Conservation (phyloP, 2,329 filamentous ascomycete genomes). For the Xylariaceae sp. region DNA sequence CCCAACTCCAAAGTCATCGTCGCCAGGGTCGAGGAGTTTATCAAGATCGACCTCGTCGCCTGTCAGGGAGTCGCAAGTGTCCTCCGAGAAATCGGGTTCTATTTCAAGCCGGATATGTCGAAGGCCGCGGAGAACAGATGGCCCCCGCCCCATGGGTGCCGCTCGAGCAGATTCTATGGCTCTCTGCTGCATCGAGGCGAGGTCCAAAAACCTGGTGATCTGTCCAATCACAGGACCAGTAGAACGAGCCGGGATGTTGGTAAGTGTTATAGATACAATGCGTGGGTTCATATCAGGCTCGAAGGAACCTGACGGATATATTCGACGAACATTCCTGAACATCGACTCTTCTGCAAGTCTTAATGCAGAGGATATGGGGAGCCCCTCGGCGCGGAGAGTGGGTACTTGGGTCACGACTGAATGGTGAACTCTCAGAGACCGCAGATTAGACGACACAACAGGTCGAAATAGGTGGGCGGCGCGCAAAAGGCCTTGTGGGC, state of each 20-base stretch:
- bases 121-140: slow-evolving; percentile 42
- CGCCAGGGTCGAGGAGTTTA: slow-evolving; percentile 30
- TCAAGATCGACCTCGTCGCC: slow-evolving; percentile 33
- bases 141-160: slow-evolving; percentile 25
- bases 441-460: slow-evolving; percentile 45
- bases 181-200: slow-evolving; percentile 41
- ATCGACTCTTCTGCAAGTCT: slow-evolving; percentile 39
- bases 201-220: slow-evolving; percentile 40
- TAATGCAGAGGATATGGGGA: slow-evolving; percentile 28
- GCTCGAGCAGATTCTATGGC: slow-evolving; percentile 28
- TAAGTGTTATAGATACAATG: slow-evolving; percentile 44
- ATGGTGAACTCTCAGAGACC: slow-evolving; percentile 48
- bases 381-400: slow-evolving; percentile 31
- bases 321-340: slow-evolving; percentile 33
- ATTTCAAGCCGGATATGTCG: slow-evolving; percentile 48
- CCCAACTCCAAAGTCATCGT: slow-evolving; percentile 28
- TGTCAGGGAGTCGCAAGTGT: slow-evolving; percentile 22
- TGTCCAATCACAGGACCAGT: slow-evolving; percentile 40
- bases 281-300: slow-evolving; percentile 50
- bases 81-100: slow-evolving; percentile 33
- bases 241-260: slow-evolving; percentile 46
- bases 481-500: slow-evolving; percentile 33
- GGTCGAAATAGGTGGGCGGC: slow-evolving; percentile 43
- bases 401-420: slow-evolving; percentile 51
- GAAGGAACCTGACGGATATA: slow-evolving; percentile 41